Base-by-base conservation (phyloP, 176 grass and related monocot species). In the Oryza officinalis region DNA sequence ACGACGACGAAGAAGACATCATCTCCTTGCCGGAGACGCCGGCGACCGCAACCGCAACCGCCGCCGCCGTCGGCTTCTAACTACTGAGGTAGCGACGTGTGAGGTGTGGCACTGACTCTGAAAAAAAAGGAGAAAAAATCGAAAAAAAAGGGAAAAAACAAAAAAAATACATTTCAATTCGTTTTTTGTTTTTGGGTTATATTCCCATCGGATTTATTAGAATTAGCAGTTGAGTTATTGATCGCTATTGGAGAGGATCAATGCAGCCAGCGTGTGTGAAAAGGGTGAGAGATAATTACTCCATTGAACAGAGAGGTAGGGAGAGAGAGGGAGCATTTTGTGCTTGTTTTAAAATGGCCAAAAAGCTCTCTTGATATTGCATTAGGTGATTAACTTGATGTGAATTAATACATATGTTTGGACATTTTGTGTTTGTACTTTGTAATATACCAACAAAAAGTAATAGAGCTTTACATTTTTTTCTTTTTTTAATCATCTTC, bases 291-390 rank as follows among this genome's bases (percentile, higher is more conserved):
- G 46, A 10, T 32, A 14, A 50, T 28, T 54, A 40, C 47, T 70
- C 79, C 30, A 79, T 72, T 64, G 38, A 79, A 83, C 7, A 83
- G 70, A 68, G 63, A 67, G 31, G 8, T 50, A 28, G 5, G 17
- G 4, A 49, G 3, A 50, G 4, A 25, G 11, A 43, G 49, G 69
- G 79, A 79, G 84, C 23, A 63, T 87, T 63, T 32, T 90, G 50
- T 27, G 84, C 64, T 80, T 87, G 77, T 90, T 87, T 90, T 84
- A 83, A 84, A 80, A 87, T 90, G 75, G 84, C 69, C 63, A 87
- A 74, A 78, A 90, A 69, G 63, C 80, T 80, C 61, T 77, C 13
- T 30, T 80, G 25, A 74, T 85, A 49, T 41, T 81, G 82, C 82
- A 85, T 89, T 81, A 35, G 69, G 67, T 25, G 8, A 61, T 57